Evolutionary conservation across 495 filamentous ascomycete species (phyloP), one percentile per base, ranked within the genome.

Genomic region (Podospora tetraspora): DNA sequence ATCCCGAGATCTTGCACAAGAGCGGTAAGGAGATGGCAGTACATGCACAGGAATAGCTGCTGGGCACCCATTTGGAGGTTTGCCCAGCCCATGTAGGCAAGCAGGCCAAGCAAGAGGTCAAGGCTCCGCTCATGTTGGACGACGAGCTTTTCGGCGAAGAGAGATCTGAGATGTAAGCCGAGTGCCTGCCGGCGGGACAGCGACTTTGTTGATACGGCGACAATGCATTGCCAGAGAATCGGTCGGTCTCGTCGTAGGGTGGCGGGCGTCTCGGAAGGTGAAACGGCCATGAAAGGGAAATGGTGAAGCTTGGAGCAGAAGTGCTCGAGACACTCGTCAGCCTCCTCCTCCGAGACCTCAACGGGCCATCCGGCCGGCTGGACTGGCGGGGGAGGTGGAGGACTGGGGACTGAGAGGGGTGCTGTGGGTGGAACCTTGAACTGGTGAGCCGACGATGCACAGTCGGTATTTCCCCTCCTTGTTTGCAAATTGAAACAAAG

Each of bases 191-290:
- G 82, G 59, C 79, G 72, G 9, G 72, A 69, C 8, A 75, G 72
- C 0, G 71, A 78, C 61, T 66, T 75, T 7, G 74, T 78, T 0
- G 74, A 62, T 1, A 84, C 77, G 24, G 76, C 74, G 72, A 86
- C 82, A 30, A 87, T 84, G 61, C 79, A 81, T 5, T 84, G 74
- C 80, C 84, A 86, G 24, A 87, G 73, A 61, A 87, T 83, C 0
- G 86, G 85, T 10, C 77, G 76, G 29, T 83, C 74, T 43, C 73
- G 65, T 16, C 73, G 80, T 12, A 88, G 76, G 64, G 83, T 74
- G 4, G 77, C 72, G 3, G 84, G 81, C 0, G 81, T 84, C 3
- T 78, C 69, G 60, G 75, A 67, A 4, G 75, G 70, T 0, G 79
- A 76, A 9, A 88, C 16, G 34, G 77, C 30, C 27, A 84, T 66